These are phyloP conservation scores for Ziziphus jujuba DNA, from an alignment of 306 rosid species.

Conservation along the genomic window DNA sequence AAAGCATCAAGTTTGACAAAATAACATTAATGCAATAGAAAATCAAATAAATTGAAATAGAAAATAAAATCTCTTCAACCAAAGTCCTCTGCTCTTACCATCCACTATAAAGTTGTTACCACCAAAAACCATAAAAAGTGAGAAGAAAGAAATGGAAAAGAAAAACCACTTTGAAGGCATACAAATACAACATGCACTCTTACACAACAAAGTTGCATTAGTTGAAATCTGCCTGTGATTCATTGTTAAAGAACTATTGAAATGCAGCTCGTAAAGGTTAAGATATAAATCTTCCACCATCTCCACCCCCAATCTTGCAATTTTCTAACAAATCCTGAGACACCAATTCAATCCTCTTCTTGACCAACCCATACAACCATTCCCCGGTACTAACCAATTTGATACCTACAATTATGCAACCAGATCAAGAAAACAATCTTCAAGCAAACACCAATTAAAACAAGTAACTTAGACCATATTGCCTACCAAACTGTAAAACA, in stretches of 20 bases:
- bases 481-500: not conserved
- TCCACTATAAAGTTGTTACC: no score
- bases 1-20: not conserved
- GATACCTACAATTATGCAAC: not conserved
- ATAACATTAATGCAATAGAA: not conserved
- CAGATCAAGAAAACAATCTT: not conserved
- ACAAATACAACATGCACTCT: no score
- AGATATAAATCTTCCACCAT: not conserved
- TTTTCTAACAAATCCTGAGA: not conserved
- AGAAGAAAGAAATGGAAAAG: no score
- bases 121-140: no score
- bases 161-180: no score
- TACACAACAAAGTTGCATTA: no score
- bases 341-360: not conserved
- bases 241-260: no score
- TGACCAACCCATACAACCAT: not conserved
- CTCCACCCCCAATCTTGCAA: not conserved
- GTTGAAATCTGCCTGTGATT: no score
- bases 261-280: not conserved
- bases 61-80: not conserved
- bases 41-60: not conserved
- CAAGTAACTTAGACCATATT: not conserved
- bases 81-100: not conserved
- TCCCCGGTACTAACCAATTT: not conserved
- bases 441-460: not conserved